These are phyloP conservation scores for Blumeria hordei DNA, from an alignment of 2,329 filamentous ascomycete species.

Conservation along the genomic window DNA sequence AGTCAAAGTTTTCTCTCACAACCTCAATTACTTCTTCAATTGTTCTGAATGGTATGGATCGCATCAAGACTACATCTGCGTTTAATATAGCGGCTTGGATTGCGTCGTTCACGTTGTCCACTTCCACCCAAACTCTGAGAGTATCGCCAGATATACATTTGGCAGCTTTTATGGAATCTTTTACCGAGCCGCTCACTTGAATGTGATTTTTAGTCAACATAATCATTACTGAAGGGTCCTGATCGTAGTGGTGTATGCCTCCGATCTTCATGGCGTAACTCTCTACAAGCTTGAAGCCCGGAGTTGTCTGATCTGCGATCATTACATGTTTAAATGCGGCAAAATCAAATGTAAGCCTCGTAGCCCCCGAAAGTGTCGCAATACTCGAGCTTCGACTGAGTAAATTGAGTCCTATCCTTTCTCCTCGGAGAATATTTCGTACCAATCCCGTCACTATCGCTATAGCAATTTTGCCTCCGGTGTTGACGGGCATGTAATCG, in stretches of 20 bases:
- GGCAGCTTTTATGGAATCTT: constrained; percentile 62
- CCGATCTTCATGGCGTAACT: constrained; percentile 96
- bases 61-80: constrained; percentile 83
- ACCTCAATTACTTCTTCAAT: too few species aligned
- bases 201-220: constrained; percentile 99
- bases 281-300: constrained; percentile 82
- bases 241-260: constrained; percentile 73
- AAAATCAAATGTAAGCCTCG: constrained; percentile 29
- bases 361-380: constrained; percentile 39
- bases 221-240: constrained; percentile 82
- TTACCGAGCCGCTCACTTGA: constrained; percentile 73
- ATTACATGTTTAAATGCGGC: constrained; percentile 61
- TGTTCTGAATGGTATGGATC: too few species aligned
- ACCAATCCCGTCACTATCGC: constrained; percentile 74
- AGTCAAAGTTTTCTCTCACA: too few species aligned
- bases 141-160: constrained; percentile 70
- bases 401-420: constrained; percentile 77
- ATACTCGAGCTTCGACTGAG: constrained; percentile 80
- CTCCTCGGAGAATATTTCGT: constrained; percentile 55
- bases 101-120: constrained; percentile 66
- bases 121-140: constrained; percentile 90
- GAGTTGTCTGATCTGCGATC: constrained; percentile 87
- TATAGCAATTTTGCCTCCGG: constrained; percentile 28
- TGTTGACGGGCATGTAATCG: constrained; percentile 33
- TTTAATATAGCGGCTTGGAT: constrained; percentile 78